Percentiles rank a stretch among this genome's conserved stretches.
Evolutionary conservation across 331 rosid species (phyloP).

Genomic region (Saraca asoca): DNA sequence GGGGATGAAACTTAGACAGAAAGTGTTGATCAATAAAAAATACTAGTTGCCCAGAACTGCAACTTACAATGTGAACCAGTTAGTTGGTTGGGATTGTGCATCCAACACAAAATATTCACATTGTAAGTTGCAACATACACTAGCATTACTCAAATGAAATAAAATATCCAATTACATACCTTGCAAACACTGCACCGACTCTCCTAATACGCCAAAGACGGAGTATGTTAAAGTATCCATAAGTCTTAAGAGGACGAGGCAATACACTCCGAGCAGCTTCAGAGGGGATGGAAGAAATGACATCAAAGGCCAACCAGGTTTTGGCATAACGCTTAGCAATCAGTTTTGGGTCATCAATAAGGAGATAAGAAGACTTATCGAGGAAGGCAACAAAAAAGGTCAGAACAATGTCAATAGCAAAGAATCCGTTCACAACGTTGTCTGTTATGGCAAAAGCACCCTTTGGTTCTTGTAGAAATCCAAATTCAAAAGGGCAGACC

Average conservation of each 20-base stretch:
- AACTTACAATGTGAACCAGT: no score
- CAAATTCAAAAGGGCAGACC: slow-evolving; percentile 97
- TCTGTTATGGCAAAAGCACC: slow-evolving; percentile 67
- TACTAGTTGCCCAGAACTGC: no score
- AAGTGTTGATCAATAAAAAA: no score
- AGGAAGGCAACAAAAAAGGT: slow-evolving; percentile 94
- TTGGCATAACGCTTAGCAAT: slow-evolving; percentile 76
- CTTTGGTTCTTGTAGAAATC: slow-evolving; percentile 71
- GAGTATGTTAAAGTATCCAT: slow-evolving; percentile 90
- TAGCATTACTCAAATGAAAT: no score
- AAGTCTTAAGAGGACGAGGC: slow-evolving; percentile 56
- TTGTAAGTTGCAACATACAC: no score
- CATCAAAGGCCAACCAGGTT: slow-evolving; percentile 73
- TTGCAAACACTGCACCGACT: slow-evolving; percentile 79
- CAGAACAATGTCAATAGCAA: slow-evolving; percentile 74
- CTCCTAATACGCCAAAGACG: slow-evolving; percentile 99
- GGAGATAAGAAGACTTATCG: slow-evolving; percentile 62
- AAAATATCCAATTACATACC: no score
- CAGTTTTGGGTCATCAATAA: slow-evolving; percentile 60
- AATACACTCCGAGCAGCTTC: slow-evolving; percentile 64
- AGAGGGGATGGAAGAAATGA: slow-evolving; percentile 79
- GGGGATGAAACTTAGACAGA: no score
- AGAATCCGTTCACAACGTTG: slow-evolving; percentile 84
- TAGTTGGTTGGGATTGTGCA: not conserved
- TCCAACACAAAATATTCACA: no score